Evolutionary conservation across 2,329 filamentous ascomycete genomes (phyloP), one percentile per base, ranked within the genome.

Genomic region (Talaromyces amestolkiae): DNA sequence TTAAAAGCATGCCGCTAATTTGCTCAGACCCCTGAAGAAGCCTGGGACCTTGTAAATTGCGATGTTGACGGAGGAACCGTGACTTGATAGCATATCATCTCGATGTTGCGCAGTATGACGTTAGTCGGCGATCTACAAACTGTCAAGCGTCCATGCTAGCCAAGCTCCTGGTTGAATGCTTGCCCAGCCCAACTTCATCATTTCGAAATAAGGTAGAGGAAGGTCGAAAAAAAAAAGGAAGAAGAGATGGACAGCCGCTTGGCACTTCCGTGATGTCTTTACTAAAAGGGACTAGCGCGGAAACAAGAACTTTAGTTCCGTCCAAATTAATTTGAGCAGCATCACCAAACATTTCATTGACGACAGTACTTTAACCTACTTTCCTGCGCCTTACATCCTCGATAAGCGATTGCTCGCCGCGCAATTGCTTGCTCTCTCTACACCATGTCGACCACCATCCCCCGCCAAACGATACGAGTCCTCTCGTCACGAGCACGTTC

Each of bases 401-500:
- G 22, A 59, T 39, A 37, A 59, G 56, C 22, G 39, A 41, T 59
- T 45, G 56, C 39, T 19, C 11, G 22, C 51, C 24, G 49, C 43
- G 24, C 27, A 49, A 39, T 37, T 61, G 45, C 39, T 31, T 39
- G 9, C 13, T 58, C 3, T 43, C 11, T 17, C 22, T 53, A 27
- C 45, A 61, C 43, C 9, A 82, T 85, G 84, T 82, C 83, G 71
- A 83, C 81, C 63, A 81, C 79, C 74, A 71, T 80, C 47, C 77
- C 82, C 58, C 73, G 77, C 63, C 79, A 78, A 69, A 74, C 77
- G 67, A 72, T 77, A 66, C 79, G 75, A 71, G 71, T 73, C 41
- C 71, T 77, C 49, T 69, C 75, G 67, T 75, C 73, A 59, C 71
- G 72, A 51, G 69, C 72, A 59, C 75, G 74, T 63, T 51, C 37